phyloP scores from a whole-genome alignment of 1,139 yeast species.

The Saccharomyces hybrid region DNA sequence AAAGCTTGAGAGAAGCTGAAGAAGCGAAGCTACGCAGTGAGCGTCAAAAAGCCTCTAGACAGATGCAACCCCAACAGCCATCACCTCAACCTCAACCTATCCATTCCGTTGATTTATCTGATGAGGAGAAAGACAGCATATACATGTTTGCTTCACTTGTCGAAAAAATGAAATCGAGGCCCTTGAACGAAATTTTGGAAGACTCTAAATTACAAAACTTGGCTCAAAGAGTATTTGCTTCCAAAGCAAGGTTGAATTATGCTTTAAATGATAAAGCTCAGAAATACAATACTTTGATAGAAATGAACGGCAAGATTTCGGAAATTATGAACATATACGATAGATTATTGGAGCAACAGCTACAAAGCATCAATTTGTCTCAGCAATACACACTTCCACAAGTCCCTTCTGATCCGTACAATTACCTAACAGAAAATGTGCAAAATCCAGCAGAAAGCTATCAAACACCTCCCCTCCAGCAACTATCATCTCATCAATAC shows the following conservation, averaged over 20 bases:
- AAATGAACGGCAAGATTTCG: slow-evolving; percentile 73
- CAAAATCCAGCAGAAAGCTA: slow-evolving; percentile 1
- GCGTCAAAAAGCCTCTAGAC: slow-evolving; percentile 8
- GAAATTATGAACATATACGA: slow-evolving; percentile 77
- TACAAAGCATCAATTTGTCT: slow-evolving; percentile 26
- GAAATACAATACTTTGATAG: slow-evolving; percentile 64
- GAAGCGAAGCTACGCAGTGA: slow-evolving; percentile 30
- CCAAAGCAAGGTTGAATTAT: slow-evolving; percentile 70
- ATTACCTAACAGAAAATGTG: slow-evolving; percentile 6
- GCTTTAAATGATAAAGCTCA: slow-evolving; percentile 56
- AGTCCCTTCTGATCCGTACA: slow-evolving; percentile 24
- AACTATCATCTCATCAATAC: slow-evolving; percentile 6
- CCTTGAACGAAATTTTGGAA: slow-evolving; percentile 46
- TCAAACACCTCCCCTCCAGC: slow-evolving; percentile 9
- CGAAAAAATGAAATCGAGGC: slow-evolving; percentile 46
- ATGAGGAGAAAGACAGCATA: slow-evolving; percentile 74
- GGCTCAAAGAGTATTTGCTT: slow-evolving; percentile 53
- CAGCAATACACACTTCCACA: slow-evolving; percentile 26
- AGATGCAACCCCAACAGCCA: slow-evolving; percentile 16
- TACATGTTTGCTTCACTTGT: slow-evolving; percentile 63
- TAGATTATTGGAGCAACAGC: slow-evolving; percentile 61
- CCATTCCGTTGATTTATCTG: slow-evolving; percentile 52
- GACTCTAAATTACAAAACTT: slow-evolving; percentile 58
- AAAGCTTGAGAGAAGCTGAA: slow-evolving; percentile 71
- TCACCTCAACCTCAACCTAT: slow-evolving; percentile 18